Evolutionary conservation across 1,284 basidiomycete species (phyloP).

Genomic region (Wolfiporia cocos): DNA sequence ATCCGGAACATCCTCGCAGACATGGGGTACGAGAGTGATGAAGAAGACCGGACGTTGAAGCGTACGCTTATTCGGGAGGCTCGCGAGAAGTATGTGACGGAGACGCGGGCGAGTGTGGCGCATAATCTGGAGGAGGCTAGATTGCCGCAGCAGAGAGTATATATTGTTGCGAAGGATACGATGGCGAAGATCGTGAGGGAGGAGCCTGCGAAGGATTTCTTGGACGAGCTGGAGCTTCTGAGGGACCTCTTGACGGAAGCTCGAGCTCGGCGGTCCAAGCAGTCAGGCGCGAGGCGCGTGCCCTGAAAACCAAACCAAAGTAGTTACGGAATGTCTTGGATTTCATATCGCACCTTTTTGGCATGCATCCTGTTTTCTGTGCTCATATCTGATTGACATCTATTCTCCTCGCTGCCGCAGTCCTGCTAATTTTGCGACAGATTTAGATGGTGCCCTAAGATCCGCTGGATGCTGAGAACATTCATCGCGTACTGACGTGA

Average conservation of each 20-base stretch:
- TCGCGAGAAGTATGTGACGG: not conserved
- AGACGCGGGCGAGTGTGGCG: constrained; percentile 1
- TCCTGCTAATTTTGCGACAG: no score
- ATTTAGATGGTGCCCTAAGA: no score
- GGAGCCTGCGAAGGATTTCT: not conserved
- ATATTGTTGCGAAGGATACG: constrained; percentile 2
- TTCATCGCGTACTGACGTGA: no score
- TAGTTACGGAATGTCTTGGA: not conserved
- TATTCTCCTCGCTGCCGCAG: no score
- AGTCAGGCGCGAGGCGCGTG: not conserved
- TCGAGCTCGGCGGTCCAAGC: not conserved
- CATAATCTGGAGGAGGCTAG: not conserved
- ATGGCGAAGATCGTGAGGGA: not conserved
- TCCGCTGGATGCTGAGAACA: no score
- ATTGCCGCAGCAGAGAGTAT: constrained; percentile 3
- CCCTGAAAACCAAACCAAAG: not conserved
- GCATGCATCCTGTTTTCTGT: no score
- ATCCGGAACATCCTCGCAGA: not conserved
- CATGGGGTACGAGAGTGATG: not conserved
- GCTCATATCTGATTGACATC: no score
- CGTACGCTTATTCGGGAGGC: not conserved
- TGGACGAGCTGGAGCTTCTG: not conserved
- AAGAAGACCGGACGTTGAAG: not conserved
- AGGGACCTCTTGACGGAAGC: not conserved
- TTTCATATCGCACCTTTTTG: no score